Percentiles rank a stretch among this genome's conserved stretches.
These are phyloP conservation scores for Trichophaea hybrida DNA, from an alignment of 2,329 filamentous ascomycete genomes.

Conservation along the genomic window DNA sequence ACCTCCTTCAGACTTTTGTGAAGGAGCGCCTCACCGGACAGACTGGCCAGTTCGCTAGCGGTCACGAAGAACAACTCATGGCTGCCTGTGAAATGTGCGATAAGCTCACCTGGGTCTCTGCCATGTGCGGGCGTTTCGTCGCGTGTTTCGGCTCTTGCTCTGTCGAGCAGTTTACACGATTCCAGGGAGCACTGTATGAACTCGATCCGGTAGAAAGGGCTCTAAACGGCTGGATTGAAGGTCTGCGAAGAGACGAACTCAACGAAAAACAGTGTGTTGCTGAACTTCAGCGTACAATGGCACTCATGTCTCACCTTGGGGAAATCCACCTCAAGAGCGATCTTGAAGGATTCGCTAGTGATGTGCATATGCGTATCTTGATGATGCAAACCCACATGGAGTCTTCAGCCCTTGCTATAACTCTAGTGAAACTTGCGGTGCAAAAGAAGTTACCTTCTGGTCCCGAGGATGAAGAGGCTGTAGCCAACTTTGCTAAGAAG, in stretches of 20 bases:
- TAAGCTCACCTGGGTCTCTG: slow-evolving; percentile 69
- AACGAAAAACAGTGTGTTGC: slow-evolving; percentile 69
- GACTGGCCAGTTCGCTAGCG: slow-evolving; percentile 45
- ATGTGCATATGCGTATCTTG: slow-evolving; percentile 60
- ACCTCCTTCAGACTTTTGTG: slow-evolving; percentile 60
- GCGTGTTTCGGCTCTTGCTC: slow-evolving; percentile 67
- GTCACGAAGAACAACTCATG: slow-evolving; percentile 64
- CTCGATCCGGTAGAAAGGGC: slow-evolving; percentile 82
- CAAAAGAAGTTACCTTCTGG: slow-evolving; percentile 46
- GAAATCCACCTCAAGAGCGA: slow-evolving; percentile 62
- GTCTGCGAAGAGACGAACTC: slow-evolving; percentile 66
- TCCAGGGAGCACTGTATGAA: slow-evolving; percentile 69
- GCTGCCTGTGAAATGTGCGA: slow-evolving; percentile 68
- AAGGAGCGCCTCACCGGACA: slow-evolving; percentile 53
- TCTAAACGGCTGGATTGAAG: slow-evolving; percentile 77
- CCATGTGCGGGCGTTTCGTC: slow-evolving; percentile 72
- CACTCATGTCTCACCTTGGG: slow-evolving; percentile 71
- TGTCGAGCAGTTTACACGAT: slow-evolving; percentile 60
- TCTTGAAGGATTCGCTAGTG: slow-evolving; percentile 60
- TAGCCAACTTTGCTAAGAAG: slow-evolving; percentile 53
- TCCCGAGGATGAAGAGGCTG: slow-evolving; percentile 44
- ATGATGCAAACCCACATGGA: slow-evolving; percentile 73
- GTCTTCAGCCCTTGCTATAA: slow-evolving; percentile 54
- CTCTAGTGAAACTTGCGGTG: slow-evolving; percentile 49
- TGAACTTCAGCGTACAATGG: slow-evolving; percentile 70